Base-by-base conservation (phyloP, 176 grass and related monocot species). In the Zoysia pacifica region DNA sequence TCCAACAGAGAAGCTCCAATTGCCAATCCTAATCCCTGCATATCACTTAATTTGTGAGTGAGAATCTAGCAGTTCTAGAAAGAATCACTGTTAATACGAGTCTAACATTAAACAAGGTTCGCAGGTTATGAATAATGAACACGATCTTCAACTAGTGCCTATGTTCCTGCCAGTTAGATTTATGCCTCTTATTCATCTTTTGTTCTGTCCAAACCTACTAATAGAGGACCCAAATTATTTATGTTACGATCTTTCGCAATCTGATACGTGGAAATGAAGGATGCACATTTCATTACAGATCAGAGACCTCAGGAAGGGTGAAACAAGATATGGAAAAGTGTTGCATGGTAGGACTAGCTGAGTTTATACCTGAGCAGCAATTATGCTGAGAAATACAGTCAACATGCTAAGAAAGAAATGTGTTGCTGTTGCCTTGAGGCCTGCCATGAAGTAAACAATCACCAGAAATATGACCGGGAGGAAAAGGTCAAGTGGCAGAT, bases 361-460 rank as follows among this genome's bases (percentile, higher is more conserved):
- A 51, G 76, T 70, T 35, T 11, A 9, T 90, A 97, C 95, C 95
- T 99, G 96, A 60, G 96, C 92, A 75, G 96, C 96, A 69, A 99
- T 82, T 38, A 99, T 99, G 75, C 92, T 94, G 51, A 99, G 88
- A 80, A 99, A 99, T 49, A 99, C 96, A 13, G 72, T 93, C 69
- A 99, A 64, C 87, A 91, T 50, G 16, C 85, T 95, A 48, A 99
- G 79, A 87, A 93, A 91, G 87, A 99, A 99, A 67, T 75, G 86
- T 59, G 73, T 76, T 36, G 62, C 56, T 67, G 58, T 99, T 73
- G 91, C 90, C 82, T 83, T 93, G 47, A 99, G 81, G 70, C 84
- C 84, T 56, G 96, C 90, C 96, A 99, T 99, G 81, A 99, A 99
- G 84, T 99, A 99, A 47, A 99, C 96, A 44, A 99, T 93, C 70